phyloP scores from a whole-genome alignment of 2,329 filamentous ascomycete species.

The Setomelanomma holmii region DNA sequence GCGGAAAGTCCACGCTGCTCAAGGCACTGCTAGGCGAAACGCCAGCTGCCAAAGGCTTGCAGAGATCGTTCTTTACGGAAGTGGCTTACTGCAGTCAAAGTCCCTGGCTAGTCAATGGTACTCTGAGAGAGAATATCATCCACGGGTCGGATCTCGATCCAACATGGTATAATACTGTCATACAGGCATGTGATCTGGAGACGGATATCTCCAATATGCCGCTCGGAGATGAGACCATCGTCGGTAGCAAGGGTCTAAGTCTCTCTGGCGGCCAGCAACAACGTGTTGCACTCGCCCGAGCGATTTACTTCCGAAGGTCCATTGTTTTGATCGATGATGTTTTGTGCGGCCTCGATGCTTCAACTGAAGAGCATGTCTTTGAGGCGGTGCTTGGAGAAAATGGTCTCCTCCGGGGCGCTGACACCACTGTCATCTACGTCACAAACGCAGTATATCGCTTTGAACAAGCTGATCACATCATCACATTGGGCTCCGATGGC shows the following conservation, averaged over 20 bases:
- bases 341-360: constrained; percentile 55
- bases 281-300: constrained; percentile 56
- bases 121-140: constrained; percentile 35
- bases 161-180: constrained; percentile 32
- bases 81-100: constrained; percentile 41
- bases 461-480: constrained; percentile 48
- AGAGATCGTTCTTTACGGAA: constrained; percentile 19
- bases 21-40: constrained; percentile 24
- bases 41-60: constrained; percentile 10
- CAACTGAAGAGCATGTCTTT: constrained; percentile 55
- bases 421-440: constrained; percentile 22
- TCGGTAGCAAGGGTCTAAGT: constrained; percentile 56
- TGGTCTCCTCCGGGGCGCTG: constrained; percentile 49
- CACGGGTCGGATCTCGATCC: constrained; percentile 23
- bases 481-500: constrained; percentile 45
- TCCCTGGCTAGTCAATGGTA: constrained; percentile 37
- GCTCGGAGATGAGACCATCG: constrained; percentile 45
- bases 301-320: constrained; percentile 54
- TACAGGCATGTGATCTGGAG: constrained; percentile 26
- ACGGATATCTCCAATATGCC: constrained; percentile 16
- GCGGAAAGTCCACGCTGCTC: constrained; percentile 46
- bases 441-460: constrained; percentile 29
- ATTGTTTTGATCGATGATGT: constrained; percentile 57
- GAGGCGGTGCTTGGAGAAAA: constrained; percentile 49
- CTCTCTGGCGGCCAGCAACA: constrained; percentile 59